Evolutionary conservation across 176 grass and related monocot species (phyloP).

Genomic region (Paspalum vaginatum): DNA sequence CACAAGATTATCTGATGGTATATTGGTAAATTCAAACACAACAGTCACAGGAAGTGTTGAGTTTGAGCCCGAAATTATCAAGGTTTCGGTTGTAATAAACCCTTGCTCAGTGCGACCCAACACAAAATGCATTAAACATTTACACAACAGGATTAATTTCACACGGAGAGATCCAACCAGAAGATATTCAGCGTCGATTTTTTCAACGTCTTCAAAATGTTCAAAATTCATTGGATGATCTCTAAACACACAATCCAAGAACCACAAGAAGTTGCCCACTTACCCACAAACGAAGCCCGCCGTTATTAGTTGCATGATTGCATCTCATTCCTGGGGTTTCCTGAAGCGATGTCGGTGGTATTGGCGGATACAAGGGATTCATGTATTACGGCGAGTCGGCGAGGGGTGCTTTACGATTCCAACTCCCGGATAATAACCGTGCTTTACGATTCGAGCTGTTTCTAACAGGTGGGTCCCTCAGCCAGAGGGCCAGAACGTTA

Average conservation of each 20-base stretch:
- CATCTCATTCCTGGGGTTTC: neutral
- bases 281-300: neutral
- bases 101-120: neutral
- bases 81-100: neutral
- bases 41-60: neutral
- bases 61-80: neutral
- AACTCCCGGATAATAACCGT: neutral
- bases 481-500: neutral
- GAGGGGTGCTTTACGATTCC: slow-evolving; percentile 13
- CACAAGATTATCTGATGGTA: slow-evolving; percentile 2
- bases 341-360: neutral
- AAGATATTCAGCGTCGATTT: slow-evolving; percentile 8
- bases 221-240: neutral
- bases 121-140: too few relatives aligned
- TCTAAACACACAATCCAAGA: neutral
- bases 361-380: neutral
- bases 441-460: slow-evolving; percentile 21
- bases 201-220: neutral
- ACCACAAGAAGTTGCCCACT: neutral
- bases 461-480: slow-evolving; percentile 3
- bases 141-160: neutral
- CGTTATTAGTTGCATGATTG: too few relatives aligned
- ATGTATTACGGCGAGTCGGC: neutral
- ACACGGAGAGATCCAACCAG: neutral
- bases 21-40: neutral